Percentiles rank a stretch among this genome's conserved stretches.
These are phyloP conservation scores for Rhizophagus sp. DNA, from an alignment of 192 early-diverging fungal genomes.

Conservation along the genomic window DNA sequence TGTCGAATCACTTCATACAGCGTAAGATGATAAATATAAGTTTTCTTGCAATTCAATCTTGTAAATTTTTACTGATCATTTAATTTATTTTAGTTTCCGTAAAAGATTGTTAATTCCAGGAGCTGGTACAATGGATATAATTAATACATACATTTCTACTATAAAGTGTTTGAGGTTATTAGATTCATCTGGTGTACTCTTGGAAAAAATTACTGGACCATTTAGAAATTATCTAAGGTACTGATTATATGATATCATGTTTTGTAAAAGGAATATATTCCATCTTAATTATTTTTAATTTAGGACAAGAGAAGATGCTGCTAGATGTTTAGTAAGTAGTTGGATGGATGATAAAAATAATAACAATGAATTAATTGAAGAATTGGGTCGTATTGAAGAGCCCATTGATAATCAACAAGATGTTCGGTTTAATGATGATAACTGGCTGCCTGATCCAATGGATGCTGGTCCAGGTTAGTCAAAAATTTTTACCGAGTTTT, in stretches of 20 bases:
- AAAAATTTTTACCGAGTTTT: not conserved
- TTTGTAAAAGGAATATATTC: not conserved
- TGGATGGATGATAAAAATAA: slow-evolving; percentile 63
- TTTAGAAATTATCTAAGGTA: slow-evolving; percentile 63
- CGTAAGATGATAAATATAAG: slow-evolving; percentile 14
- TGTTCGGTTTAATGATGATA: slow-evolving; percentile 48
- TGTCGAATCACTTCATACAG: slow-evolving; percentile 20
- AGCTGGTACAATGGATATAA: slow-evolving; percentile 68
- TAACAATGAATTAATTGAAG: slow-evolving; percentile 48
- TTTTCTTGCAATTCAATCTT: not conserved
- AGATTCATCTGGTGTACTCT: slow-evolving; percentile 66
- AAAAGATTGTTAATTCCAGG: slow-evolving; percentile 70
- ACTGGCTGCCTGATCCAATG: slow-evolving; percentile 62
- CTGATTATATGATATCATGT: not conserved
- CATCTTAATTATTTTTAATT: not conserved
- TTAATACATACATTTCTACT: slow-evolving; percentile 69
- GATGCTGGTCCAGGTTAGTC: slow-evolving; percentile 53
- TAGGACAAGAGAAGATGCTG: slow-evolving; percentile 63
- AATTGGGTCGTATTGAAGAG: slow-evolving; percentile 35
- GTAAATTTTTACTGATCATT: not conserved
- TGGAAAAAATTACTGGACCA: slow-evolving; percentile 60
- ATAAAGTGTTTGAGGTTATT: slow-evolving; percentile 69
- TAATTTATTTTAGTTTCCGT: slow-evolving; percentile 38
- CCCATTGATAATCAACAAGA: slow-evolving; percentile 50
- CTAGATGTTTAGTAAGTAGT: slow-evolving; percentile 63